Percentiles rank a stretch among this genome's conserved stretches.
These are phyloP conservation scores for Leccinum rimulosum DNA, from an alignment of 768 basidiomycete genomes.

Conservation along the genomic window DNA sequence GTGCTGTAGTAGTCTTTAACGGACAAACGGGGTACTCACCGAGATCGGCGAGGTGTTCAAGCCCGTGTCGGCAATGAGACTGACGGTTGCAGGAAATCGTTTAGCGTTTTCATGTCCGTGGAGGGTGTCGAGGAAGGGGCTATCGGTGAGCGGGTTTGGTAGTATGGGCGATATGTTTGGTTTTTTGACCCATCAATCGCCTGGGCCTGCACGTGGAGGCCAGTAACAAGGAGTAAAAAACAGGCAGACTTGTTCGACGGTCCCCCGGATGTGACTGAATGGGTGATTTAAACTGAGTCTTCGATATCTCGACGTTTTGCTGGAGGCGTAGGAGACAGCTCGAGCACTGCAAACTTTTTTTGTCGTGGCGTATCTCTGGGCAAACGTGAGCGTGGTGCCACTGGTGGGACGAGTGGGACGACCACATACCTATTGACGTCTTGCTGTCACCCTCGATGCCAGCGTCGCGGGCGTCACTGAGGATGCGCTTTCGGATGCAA, in stretches of 20 bases:
- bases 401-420: neutral
- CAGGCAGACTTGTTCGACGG: conserved; percentile 65
- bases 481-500: no score
- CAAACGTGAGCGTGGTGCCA: neutral
- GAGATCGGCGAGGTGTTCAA: no score
- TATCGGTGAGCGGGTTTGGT: conserved; percentile 75
- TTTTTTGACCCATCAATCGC: conserved; percentile 48
- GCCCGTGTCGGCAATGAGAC: no score
- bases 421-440: conserved; percentile 54
- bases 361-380: conserved; percentile 90
- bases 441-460: conserved; percentile 78
- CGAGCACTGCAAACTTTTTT: conserved; percentile 98
- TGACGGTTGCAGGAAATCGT: no score
- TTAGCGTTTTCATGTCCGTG: conserved; percentile 61
- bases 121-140: conserved; percentile 87
- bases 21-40: conserved; percentile 24
- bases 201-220: conserved; percentile 36
- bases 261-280: conserved; percentile 83
- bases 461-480: conserved; percentile 50
- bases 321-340: conserved; percentile 94
- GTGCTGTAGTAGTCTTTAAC: conserved; percentile 95
- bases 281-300: conserved; percentile 89
- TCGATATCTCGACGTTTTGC: conserved; percentile 98
- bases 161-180: conserved; percentile 72
- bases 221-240: conserved; percentile 15